phyloP scores from a whole-genome alignment of 2,329 filamentous ascomycete genomes.

The Penicillium sp. region DNA sequence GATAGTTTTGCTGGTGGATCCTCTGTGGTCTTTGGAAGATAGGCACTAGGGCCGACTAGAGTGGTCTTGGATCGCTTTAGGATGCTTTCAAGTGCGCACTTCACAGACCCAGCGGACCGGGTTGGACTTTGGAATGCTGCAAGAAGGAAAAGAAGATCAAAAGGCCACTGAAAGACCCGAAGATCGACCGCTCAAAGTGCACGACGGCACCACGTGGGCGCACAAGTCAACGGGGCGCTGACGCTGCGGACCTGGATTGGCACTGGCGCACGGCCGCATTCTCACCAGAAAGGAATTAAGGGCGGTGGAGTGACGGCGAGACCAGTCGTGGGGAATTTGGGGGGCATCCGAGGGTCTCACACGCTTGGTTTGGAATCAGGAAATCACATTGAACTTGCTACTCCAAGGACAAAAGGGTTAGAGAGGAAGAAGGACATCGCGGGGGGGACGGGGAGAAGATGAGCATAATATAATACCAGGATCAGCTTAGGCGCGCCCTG shows the following conservation, averaged over 20 bases:
- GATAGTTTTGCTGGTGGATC: not conserved
- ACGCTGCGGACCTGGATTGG: constrained; percentile 27
- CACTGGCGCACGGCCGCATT: constrained; percentile 28
- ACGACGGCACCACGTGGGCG: constrained; percentile 34
- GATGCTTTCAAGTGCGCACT: no score
- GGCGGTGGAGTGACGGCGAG: constrained; percentile 1
- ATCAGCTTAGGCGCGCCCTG: not conserved
- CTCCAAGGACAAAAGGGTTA: not conserved
- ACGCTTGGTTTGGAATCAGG: not conserved
- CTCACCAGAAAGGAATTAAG: constrained; percentile 11
- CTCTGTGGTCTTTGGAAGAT: not conserved
- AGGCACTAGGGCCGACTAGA: not conserved
- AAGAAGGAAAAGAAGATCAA: not conserved
- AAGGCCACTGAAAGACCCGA: not conserved
- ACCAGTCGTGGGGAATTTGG: not conserved
- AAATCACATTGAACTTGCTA: constrained; percentile 1
- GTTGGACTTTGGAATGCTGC: constrained; percentile 13
- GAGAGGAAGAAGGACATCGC: not conserved
- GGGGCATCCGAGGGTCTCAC: constrained; percentile 4
- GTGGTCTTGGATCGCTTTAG: no score
- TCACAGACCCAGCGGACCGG: no score
- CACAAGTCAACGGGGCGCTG: constrained; percentile 31
- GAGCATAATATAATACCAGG: constrained; percentile 2
- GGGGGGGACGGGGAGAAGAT: not conserved
- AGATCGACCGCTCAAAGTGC: constrained; percentile 18